Evolutionary conservation across 805 yeast genomes (phyloP).

Genomic region (Barnettozyma siamensis): DNA sequence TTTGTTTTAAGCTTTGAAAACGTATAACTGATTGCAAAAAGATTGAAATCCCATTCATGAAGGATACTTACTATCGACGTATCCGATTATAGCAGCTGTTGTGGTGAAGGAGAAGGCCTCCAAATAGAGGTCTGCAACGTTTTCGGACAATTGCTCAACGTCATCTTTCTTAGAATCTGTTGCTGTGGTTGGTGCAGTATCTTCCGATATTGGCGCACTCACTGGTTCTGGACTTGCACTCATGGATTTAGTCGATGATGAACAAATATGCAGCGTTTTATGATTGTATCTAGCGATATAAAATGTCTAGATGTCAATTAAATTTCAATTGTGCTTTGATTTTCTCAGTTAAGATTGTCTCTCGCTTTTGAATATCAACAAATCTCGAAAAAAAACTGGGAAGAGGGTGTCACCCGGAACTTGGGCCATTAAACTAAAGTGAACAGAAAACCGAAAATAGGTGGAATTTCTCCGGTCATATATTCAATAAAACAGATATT

Average conservation of each 20-base stretch:
- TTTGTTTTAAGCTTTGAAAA: no score
- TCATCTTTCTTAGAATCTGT: constrained; percentile 11
- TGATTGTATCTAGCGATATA: no score
- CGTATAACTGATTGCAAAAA: no score
- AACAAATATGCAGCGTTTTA: no score
- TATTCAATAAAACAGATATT: no score
- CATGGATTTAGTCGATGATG: not conserved
- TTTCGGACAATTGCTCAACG: constrained; percentile 28
- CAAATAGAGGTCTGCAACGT: constrained; percentile 54
- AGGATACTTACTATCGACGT: constrained; percentile 56
- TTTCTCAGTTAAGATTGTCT: not conserved
- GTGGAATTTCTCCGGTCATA: no score
- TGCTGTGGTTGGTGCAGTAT: constrained; percentile 3
- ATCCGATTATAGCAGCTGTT: constrained; percentile 85
- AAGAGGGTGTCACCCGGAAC: not conserved
- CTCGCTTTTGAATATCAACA: not conserved
- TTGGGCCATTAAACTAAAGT: no score
- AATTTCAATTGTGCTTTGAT: not conserved
- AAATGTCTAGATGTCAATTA: no score
- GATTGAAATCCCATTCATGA: not conserved
- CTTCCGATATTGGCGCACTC: constrained; percentile 3
- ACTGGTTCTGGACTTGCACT: constrained; percentile 1
- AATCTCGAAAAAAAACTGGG: not conserved
- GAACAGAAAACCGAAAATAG: no score
- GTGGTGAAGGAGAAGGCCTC: constrained; percentile 83